phyloP scores from a whole-genome alignment of 108 stramenopile species.

The Cyclotella choctawhatcheeana region DNA sequence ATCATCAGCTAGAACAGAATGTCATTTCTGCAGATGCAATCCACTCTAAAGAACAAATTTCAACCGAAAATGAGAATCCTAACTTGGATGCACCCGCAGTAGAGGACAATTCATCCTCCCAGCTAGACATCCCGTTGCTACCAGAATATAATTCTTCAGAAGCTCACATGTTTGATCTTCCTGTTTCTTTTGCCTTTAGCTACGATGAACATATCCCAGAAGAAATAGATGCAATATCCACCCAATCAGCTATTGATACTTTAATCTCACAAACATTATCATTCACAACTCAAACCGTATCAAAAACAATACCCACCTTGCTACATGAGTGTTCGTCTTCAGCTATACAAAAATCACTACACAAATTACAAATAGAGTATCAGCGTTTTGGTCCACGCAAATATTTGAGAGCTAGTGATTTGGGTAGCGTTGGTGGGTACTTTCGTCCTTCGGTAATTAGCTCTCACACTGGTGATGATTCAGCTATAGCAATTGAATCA shows the following conservation, averaged over 20 bases:
- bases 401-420: slow-evolving; percentile 32
- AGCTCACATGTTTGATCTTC: slow-evolving; percentile 29
- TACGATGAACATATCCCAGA: background rate
- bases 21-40: background rate
- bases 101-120: background rate
- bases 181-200: background rate
- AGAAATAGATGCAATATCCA: slow-evolving; percentile 17
- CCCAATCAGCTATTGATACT: slow-evolving; percentile 11
- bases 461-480: slow-evolving; percentile 9
- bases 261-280: slow-evolving; percentile 17
- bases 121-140: background rate
- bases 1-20: no score
- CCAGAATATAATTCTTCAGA: slow-evolving; percentile 33
- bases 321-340: slow-evolving; percentile 36
- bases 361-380: slow-evolving; percentile 33
- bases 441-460: slow-evolving; percentile 19
- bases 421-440: slow-evolving; percentile 36
- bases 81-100: background rate
- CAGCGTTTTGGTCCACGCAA: slow-evolving; percentile 21
- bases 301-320: slow-evolving; percentile 28
- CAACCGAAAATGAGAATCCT: no score
- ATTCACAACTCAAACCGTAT: slow-evolving; percentile 27
- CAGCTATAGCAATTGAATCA: slow-evolving; percentile 4
- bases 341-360: slow-evolving; percentile 25
- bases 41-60: background rate